Evolutionary conservation across 768 basidiomycete genomes (phyloP).

Genomic region (Auriscalpium vulgare): DNA sequence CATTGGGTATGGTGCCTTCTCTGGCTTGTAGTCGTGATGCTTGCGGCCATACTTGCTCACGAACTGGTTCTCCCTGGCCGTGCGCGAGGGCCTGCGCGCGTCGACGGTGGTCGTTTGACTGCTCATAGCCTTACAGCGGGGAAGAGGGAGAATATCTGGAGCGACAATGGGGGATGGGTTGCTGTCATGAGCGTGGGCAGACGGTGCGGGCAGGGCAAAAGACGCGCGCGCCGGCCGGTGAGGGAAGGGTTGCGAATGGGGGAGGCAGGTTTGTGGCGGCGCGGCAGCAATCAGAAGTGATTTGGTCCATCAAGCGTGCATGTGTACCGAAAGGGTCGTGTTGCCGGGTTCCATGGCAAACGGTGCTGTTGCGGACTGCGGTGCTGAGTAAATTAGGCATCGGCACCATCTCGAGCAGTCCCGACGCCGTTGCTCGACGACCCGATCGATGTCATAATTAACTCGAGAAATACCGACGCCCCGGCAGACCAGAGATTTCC

Average conservation of each 20-base stretch:
- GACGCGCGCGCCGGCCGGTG: neutral
- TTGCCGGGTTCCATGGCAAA: too few species aligned
- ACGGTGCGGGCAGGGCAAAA: neutral
- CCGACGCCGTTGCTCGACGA: too few species aligned
- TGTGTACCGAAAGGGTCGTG: too few species aligned
- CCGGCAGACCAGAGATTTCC: too few species aligned
- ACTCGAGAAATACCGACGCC: too few species aligned
- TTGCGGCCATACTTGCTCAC: conserved; percentile 50
- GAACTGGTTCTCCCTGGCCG: conserved; percentile 51
- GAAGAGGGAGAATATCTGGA: neutral
- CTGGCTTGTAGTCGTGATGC: conserved; percentile 60
- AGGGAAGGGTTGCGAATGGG: neutral
- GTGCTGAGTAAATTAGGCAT: too few species aligned
- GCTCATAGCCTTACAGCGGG: neutral
- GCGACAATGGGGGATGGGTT: conserved; percentile 4
- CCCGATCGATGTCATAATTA: too few species aligned
- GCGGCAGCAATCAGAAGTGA: too few species aligned
- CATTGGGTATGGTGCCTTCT: conserved; percentile 76
- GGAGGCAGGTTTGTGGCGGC: neutral
- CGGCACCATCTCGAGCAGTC: too few species aligned
- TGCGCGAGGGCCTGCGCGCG: conserved; percentile 9
- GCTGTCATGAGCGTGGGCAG: neutral
- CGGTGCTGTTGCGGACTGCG: too few species aligned
- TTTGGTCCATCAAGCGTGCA: too few species aligned
- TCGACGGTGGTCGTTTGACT: neutral